Evolutionary conservation across 208 protist genomes (phyloP), one percentile per base, ranked within the genome.

Genomic region (Leishmania major): DNA sequence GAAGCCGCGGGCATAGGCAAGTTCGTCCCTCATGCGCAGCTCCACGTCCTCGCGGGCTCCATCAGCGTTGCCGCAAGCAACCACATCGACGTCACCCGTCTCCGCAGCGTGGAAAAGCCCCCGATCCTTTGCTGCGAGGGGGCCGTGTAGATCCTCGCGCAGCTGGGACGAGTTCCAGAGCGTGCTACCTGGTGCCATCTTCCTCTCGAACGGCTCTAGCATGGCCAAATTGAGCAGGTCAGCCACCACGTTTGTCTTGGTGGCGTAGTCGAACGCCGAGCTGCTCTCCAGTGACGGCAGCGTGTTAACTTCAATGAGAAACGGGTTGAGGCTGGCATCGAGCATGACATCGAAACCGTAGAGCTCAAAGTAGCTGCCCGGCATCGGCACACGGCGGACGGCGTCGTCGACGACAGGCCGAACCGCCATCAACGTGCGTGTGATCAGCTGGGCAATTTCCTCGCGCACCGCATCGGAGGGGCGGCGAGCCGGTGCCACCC

Each of bases 321-420:
- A 92, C 11, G 95, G 94, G 5, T 88, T 87, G n/a, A 96, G 84
- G 19, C 91, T 62, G 43, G 80, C 80, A 64, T 97, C 94, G 6
- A 98, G 80, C 92, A 98, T 96, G 28, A 98, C 86, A 71, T 98
- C 96, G 75, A 98, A 98, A 19, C 96, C 96, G 79, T 97, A 98
- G 11, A 98, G 83, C 83, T 98, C 96, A 85, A 98, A 96, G 82
- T 92, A 98, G 37, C 79, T 64, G 10, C 90, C 92, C 4, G 80
- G 81, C 72, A 89, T 87, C 25, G 69, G 70, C 35, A 88, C 60
- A 11, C 74, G 83, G 25, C 45, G 49, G 37, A 75, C 84, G 45
- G 72, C 87, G 11, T 64, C 78, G 37, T 70, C 45, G 70, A 96
- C 87, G 6, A 79, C 72, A 4, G 84, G 83, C 67, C 93, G 90